Conservation (phyloP, 768 basidiomycete species). For the Clitopilus hobsonii region DNA sequence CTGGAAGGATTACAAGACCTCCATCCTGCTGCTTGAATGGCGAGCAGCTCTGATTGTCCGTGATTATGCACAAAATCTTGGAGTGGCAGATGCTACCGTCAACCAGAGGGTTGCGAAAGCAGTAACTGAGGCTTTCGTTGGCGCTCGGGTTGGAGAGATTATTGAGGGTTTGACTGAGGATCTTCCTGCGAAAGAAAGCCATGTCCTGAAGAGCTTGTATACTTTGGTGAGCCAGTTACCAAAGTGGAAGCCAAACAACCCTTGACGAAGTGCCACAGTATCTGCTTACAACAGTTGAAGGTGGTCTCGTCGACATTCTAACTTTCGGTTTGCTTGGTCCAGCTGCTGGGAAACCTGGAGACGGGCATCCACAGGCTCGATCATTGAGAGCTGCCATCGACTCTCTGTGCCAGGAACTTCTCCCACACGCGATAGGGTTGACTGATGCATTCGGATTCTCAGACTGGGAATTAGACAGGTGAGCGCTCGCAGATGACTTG, state of each 20-base stretch:
- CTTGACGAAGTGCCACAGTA: slow-evolving; percentile 28
- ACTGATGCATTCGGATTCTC: slow-evolving; percentile 72
- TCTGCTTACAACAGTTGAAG: slow-evolving; percentile 53
- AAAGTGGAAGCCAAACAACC: background rate
- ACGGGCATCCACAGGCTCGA: slow-evolving; percentile 25
- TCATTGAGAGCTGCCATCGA: slow-evolving; percentile 47
- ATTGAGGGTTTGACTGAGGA: slow-evolving; percentile 25
- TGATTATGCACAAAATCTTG: slow-evolving; percentile 30
- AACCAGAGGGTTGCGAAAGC: slow-evolving; percentile 58
- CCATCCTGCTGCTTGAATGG: slow-evolving; percentile 54
- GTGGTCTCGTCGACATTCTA: slow-evolving; percentile 52
- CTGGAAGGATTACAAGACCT: slow-evolving; percentile 32
- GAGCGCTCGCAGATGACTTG: slow-evolving; percentile 5
- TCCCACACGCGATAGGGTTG: slow-evolving; percentile 64
- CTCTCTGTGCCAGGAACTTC: slow-evolving; percentile 40
- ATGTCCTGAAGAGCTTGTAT: slow-evolving; percentile 27
- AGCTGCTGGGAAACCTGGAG: slow-evolving; percentile 6
- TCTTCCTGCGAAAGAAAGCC: background rate
- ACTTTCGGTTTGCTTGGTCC: slow-evolving; percentile 43
- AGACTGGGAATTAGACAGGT: slow-evolving; percentile 75
- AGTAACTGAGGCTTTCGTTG: slow-evolving; percentile 67
- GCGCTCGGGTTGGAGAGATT: slow-evolving; percentile 45
- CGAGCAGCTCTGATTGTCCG: slow-evolving; percentile 60
- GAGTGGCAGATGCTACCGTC: slow-evolving; percentile 47
- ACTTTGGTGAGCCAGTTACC: slow-evolving; percentile 31